A percentile compares a stretch with the other conserved stretches of the same genome.
Conservation (phyloP, 2,329 filamentous ascomycete species). For the Talaromyces sp. region DNA sequence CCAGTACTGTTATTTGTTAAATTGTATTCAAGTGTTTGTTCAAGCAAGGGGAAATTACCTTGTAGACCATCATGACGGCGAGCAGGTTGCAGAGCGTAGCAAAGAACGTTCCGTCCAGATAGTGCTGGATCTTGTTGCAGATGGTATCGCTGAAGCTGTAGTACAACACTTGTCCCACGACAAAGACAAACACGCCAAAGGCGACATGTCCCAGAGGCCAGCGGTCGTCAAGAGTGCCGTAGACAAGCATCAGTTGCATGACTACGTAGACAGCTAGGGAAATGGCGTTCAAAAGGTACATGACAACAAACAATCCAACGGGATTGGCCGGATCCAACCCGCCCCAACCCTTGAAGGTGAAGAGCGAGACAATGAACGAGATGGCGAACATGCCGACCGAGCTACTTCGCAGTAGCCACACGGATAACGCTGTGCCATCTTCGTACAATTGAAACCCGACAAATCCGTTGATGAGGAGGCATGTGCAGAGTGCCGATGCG, state of each 20-base stretch:
- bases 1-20: conserved; percentile 67
- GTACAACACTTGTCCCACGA: conserved; percentile 84
- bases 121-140: conserved; percentile 80
- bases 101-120: conserved; percentile 90
- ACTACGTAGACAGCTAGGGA: conserved; percentile 78
- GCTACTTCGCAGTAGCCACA: conserved; percentile 81
- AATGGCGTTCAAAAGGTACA: conserved; percentile 86
- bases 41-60: conserved; percentile 50
- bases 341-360: conserved; percentile 89
- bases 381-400: conserved; percentile 79
- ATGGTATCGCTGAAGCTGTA: conserved; percentile 85
- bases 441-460: conserved; percentile 98
- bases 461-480: conserved; percentile 92
- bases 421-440: conserved; percentile 85
- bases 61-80: conserved; percentile 99
- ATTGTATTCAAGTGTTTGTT: conserved; percentile 15
- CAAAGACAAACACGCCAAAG: conserved; percentile 87
- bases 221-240: conserved; percentile 84
- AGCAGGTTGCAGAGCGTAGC: conserved; percentile 89
- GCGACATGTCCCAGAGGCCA: conserved; percentile 91
- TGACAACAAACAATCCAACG: conserved; percentile 79
- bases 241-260: conserved; percentile 82
- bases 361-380: conserved; percentile 77
- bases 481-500: conserved; percentile 77
- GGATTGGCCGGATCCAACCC: conserved; percentile 82